Base-by-base conservation (phyloP, 2,329 filamentous ascomycete species). In the Seiridium unicorne region DNA sequence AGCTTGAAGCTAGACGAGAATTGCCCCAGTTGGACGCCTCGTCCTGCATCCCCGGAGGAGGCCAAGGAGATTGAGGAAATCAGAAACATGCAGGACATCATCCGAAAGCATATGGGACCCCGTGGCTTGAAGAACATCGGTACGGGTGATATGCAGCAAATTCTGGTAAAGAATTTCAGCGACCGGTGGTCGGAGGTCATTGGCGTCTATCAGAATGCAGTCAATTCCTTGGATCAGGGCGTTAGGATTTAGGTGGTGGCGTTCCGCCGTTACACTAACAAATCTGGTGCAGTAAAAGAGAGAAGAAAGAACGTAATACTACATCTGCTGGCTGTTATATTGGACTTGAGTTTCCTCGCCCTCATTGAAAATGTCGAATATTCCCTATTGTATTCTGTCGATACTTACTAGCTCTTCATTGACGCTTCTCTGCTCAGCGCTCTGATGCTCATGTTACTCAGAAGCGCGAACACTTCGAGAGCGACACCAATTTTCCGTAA, bases 1-100 rank as follows among this genome's bases (percentile, higher is more conserved):
- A 56, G 1, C 26, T 10, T 11, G 48, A 47, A 55, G 4, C 18
- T 51, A 26, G 57, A 58, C n/a, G 32, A 57, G 49, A 55, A 57
- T 13, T 60, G 54, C 44, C 62, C 60, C 36, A 31, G 48, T 31
- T 61, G 57, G 46, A 63, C 57, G 5, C 57, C 57, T n/a, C 60
- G 57, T 9, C 51, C 47, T 31, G 53, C 60, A 36, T 63, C 60
- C 5, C 35, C 44, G 18, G 49, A 26, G 4, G 60, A 63, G n/a
- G 35, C 31, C n/a, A 6, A 47, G 6, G n/a, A 58, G 7, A 2
- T 63, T 11, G 18, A 55, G 11, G 51, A 58, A 31, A 57, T 59
- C 34, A 61, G 32, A 42, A 42, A 31, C 11, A 56, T 63, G 60
- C 60, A 63, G 42, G 38, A 61, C 3, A 49, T n/a, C 3, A 60